Evolutionary conservation across 164 flowering plant genomes (phyloP), one percentile per base, ranked within the genome.

Genomic region (Tetrastigma voinierianum): DNA sequence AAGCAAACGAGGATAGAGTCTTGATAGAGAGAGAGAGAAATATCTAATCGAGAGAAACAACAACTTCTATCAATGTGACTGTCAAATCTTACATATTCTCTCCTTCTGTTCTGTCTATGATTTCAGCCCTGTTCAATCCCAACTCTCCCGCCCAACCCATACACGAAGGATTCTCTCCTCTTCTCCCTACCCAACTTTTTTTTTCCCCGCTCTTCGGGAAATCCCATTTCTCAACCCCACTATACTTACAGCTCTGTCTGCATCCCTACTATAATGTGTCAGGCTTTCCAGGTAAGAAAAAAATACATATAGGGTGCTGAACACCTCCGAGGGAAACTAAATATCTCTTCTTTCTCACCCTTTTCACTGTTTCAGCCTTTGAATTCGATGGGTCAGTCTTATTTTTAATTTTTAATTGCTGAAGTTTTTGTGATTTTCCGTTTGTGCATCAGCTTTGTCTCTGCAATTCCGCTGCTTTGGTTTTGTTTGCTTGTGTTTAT

Each of bases 41-140:
- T 15, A 32, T 54, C 25, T 13, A 46, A 46, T 10, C 53, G 56
- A 67, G 53, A 57, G 9, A 54, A 9, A 18, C 15, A 8, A 19
- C 25, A 5, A 1, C 21, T 13, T 20, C 40, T 18, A n/a, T n/a
- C n/a, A 10, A 51, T 56, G 17, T 55, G 61, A 2, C 70, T 52
- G 64, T 67, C 65, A 43, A 59, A 59, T 67, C 70, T 59, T 18
- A 10, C 54, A 5, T 1, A 57, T 60, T 57, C 69, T 46, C 54
- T 57, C n/a, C 51, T 49, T 51, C 13, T 61, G 52, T 51, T 17
- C 51, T 24, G 19, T 58, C 62, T 61, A 61, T 55, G 61, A 54
- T 69, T 63, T 70, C 72, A 25, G 67, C 63, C 47, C 45, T 51
- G 40, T 51, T 9, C 51, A 44, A 25, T 55, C 58, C 52, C 52